phyloP scores from a whole-genome alignment of 495 filamentous ascomycete species.

The Xylaria bambusicola region DNA sequence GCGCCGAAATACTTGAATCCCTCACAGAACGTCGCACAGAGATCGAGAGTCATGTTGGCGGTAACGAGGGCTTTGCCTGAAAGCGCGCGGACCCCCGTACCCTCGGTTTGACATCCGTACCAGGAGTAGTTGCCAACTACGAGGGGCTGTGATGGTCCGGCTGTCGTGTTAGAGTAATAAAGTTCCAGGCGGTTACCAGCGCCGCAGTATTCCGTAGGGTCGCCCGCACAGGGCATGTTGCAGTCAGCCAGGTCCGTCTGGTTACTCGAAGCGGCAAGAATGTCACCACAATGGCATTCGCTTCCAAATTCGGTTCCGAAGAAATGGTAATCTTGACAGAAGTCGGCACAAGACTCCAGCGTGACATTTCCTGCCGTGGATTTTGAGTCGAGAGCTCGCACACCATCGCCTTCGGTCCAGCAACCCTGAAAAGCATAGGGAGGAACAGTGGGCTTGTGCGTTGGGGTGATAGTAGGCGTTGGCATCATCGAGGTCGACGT shows the following conservation, averaged over 20 bases:
- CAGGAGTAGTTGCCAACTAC: conserved; percentile 30
- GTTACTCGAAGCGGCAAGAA: conserved; percentile 23
- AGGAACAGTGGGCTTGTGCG: conserved; percentile 37
- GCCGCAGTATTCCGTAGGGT: conserved; percentile 25
- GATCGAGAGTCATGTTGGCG: conserved; percentile 34
- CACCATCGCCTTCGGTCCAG: conserved; percentile 42
- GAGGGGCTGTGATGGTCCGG: conserved; percentile 30
- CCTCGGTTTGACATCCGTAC: conserved; percentile 33
- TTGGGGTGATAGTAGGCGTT: conserved; percentile 18
- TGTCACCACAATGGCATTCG: conserved; percentile 43
- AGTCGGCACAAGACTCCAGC: conserved; percentile 42
- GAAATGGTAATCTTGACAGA: conserved; percentile 41
- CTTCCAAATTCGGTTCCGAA: conserved; percentile 42
- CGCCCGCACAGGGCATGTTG: conserved; percentile 34
- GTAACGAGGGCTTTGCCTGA: conserved; percentile 17
- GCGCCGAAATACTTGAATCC: conserved; percentile 35
- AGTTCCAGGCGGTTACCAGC: conserved; percentile 32
- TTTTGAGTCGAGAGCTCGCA: conserved; percentile 31
- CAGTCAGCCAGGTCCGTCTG: conserved; percentile 30
- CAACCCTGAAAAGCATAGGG: conserved; percentile 45
- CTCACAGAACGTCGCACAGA: conserved; percentile 35
- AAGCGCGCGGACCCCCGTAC: conserved; percentile 29
- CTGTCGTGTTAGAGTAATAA: conserved; percentile 29
- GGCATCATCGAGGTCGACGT: conserved; percentile 18
- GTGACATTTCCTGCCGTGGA: conserved; percentile 39